Evolutionary conservation across 2,329 filamentous ascomycete species (phyloP), one percentile per base, ranked within the genome.

Genomic region (Colletotrichum liriopes): DNA sequence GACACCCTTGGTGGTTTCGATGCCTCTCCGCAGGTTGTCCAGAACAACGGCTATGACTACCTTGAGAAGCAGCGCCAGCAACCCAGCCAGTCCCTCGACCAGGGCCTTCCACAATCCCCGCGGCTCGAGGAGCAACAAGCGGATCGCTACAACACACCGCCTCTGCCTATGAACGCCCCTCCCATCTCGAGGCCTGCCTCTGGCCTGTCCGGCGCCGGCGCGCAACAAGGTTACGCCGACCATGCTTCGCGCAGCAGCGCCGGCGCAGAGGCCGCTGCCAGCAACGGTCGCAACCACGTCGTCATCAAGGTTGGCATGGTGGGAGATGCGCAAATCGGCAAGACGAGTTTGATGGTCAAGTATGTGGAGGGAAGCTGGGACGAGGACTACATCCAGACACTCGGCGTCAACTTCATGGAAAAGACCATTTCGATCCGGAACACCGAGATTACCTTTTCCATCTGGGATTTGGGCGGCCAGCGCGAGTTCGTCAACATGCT

Each of bases 261-360:
- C 23, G 80, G 84, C 63, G 80, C 78, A 37, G 76, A 73, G 47
- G 79, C 76, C 37, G 72, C 72, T 37, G 76, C 79, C 73, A 77
- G 77, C 71, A 88, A 88, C 75, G 87, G 88, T 58, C 86, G 90
- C 73, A 92, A 91, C 80, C 90, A 92, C 78, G 96, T 99, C 47
- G 96, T 99, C 69, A 98, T 99, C 88, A 99, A 99, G 85, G 96
- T 99, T 63, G 96, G 96, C 79, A 99, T 99, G 96, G 96, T 99
- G 56, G 96, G 96, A 58, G 96, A 99, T 85, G 96, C 96, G 70
- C 96, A 99, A 84, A 99, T 99, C 77, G 96, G 96, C 80, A 99
- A 99, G 89, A 99, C 96, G 23, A 98, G 95, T 75, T 85, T 99
- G 81, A 99, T 99, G 96, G 96, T 99, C 80, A 99, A 99, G 83